A percentile compares a stretch with the other conserved stretches of the same genome.
These are phyloP conservation scores for Papilionanthe hybrid DNA, from an alignment of 116 monocot species.

Conservation along the genomic window DNA sequence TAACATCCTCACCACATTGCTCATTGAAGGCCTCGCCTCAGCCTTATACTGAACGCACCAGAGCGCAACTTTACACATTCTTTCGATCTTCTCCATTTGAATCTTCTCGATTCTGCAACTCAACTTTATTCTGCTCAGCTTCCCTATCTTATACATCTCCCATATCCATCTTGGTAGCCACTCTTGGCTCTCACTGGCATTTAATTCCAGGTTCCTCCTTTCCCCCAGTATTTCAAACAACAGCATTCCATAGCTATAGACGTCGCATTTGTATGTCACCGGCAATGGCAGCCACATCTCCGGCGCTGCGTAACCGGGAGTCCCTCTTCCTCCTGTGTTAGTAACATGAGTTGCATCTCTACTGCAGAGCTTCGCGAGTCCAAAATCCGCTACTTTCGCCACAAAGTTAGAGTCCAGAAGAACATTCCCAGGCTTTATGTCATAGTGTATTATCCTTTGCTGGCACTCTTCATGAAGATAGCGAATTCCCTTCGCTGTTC, in stretches of 20 bases:
- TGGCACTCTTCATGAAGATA: constrained; percentile 42
- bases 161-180: constrained; percentile 30
- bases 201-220: constrained; percentile 10
- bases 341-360: constrained; percentile 10
- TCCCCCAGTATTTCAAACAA: constrained; percentile 28
- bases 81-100: constrained; percentile 17
- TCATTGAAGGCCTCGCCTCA: constrained; percentile 24
- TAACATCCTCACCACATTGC: constrained; percentile 25
- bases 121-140: not conserved
- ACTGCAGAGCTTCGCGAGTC: constrained; percentile 33
- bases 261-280: constrained; percentile 30
- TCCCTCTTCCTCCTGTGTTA: constrained; percentile 22
- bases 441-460: constrained; percentile 34
- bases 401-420: constrained; percentile 18
- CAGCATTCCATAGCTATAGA: constrained; percentile 32
- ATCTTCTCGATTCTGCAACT: not conserved
- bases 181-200: constrained; percentile 9
- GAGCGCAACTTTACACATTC: constrained; percentile 19
- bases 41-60: constrained; percentile 34
- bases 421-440: constrained; percentile 44
- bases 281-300: constrained; percentile 21
- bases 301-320: constrained; percentile 33
- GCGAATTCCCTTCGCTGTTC: constrained; percentile 24
- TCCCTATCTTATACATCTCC: constrained; percentile 10
- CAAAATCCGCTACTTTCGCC: constrained; percentile 35